Evolutionary conservation across 768 basidiomycete genomes (phyloP).

Genomic region (Myochromella boudieri): DNA sequence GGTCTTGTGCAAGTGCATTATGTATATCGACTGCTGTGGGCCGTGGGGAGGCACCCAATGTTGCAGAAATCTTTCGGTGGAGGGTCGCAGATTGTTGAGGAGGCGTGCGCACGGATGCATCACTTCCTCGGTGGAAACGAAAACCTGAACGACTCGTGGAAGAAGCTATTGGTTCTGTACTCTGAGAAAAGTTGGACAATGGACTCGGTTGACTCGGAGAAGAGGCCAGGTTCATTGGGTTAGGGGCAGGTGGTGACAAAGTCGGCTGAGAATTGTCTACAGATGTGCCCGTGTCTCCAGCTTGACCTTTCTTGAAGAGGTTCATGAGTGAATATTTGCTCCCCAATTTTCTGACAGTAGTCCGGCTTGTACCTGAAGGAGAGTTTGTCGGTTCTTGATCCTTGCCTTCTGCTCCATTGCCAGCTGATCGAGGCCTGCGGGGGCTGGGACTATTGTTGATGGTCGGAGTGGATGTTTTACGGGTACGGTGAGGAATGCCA

Average conservation of each 20-base stretch:
- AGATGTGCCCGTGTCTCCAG: conserved; percentile 26
- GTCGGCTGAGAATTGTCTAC: conserved; percentile 19
- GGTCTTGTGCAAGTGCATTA: conserved; percentile 37
- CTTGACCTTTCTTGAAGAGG: conserved; percentile 65
- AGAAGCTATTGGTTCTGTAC: conserved; percentile 17
- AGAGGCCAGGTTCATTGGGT: conserved; percentile 25
- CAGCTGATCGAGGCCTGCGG: conserved; percentile 71
- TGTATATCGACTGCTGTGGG: conserved; percentile 52
- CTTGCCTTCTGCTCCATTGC: conserved; percentile 57
- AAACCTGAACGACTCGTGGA: conserved; percentile 18
- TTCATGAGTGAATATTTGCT: conserved; percentile 76
- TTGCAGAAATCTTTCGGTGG: conserved; percentile 24
- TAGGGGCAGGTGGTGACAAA: conserved; percentile 22
- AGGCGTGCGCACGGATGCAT: conserved; percentile 28
- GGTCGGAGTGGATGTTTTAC: conserved; percentile 34
- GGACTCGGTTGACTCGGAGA: conserved; percentile 21
- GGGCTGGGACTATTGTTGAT: conserved; percentile 28
- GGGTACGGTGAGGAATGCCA: conserved; percentile 26
- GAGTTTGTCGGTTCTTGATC: conserved; percentile 22
- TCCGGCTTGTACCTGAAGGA: conserved; percentile 29
- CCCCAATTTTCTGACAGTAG: conserved; percentile 45
- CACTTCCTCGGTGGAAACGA: conserved; percentile 31
- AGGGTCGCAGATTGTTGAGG: conserved; percentile 15
- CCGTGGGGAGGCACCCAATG: conserved; percentile 25
- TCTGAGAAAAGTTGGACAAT: conserved; percentile 19